Base-by-base conservation (phyloP, 306 rosid genomes). In the Cicer yamashitae region DNA sequence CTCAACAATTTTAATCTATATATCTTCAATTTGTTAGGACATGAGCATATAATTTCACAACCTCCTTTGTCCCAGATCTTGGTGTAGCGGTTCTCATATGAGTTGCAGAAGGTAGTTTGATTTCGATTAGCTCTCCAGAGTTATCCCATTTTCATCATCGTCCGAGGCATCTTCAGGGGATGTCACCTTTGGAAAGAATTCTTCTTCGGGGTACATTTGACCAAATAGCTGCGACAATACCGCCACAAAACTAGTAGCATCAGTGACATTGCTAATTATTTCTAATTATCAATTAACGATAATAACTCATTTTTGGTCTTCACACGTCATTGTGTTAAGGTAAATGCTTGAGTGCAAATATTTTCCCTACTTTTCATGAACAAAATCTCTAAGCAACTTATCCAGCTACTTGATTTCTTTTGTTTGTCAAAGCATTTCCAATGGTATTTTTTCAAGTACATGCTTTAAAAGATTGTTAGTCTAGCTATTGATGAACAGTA, bases 151-250 rank as follows among this genome's bases (percentile, higher is more conserved):
- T 11, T 83, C 87, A 22, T 80, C 85, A 5, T 79, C 84, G 5
- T 84, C 84, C 5, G 7, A 40, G 12, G 75, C 43, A 65, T 74
- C 86, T 68, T 87, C 85, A 18, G 87, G 73, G 56, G 85, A 65
- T 39, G 60, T 63, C 7, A 74, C 71, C 82, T 77, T 81, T 14
- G 88, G 88, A 80, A 87, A 87, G 84, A 70, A 71, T 61, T 77
- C 87, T 64, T 87, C 88, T 18, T 74, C 0, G 14, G 88, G 91
- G 74, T 82, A 87, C 80, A 87, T 70, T 74, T 70, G 82, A 63
- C 67, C 62, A 82, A 84, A 87, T 68, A 84, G 77, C 91, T 87
- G 84, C 60, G 41, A 54, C 45, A 68, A 34, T 72, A 68, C 60
- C 74, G 57, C 52, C 79, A 57, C 71, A 73, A 75, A 78, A 76